phyloP scores from a whole-genome alignment of 768 basidiomycete species.

The Kwoniella sp. region DNA sequence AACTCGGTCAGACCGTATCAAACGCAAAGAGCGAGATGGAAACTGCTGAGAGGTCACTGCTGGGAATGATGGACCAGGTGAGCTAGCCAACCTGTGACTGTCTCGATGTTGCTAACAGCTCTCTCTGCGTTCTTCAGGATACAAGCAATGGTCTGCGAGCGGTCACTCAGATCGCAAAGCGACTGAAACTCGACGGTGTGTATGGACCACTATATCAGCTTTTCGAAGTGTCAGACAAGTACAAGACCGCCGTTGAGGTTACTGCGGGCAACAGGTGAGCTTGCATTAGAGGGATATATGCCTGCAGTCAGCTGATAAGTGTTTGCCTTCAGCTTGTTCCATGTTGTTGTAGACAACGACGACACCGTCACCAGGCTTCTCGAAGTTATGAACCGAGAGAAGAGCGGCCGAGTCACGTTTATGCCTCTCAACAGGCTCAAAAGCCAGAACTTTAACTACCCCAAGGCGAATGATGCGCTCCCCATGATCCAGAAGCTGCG shows the following conservation, averaged over 20 bases:
- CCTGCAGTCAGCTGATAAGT: background rate
- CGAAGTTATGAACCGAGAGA: constrained; percentile 89
- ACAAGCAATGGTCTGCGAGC: constrained; percentile 85
- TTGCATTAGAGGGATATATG: background rate
- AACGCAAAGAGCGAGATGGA: constrained; percentile 79
- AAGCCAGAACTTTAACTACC: constrained; percentile 65
- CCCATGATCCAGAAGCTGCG: constrained; percentile 77
- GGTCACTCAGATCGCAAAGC: constrained; percentile 78
- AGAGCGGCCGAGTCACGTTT: constrained; percentile 92
- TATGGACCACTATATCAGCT: constrained; percentile 93
- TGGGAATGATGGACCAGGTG: constrained; percentile 96
- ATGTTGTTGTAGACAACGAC: constrained; percentile 96
- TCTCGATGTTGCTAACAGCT: background rate
- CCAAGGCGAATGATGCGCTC: constrained; percentile 56
- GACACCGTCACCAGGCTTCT: constrained; percentile 88
- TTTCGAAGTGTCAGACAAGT: constrained; percentile 87
- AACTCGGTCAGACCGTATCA: constrained; percentile 72
- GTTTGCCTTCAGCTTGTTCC: constrained; percentile 74
- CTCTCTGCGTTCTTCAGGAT: too few species aligned
- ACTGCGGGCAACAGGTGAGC: constrained; percentile 90
- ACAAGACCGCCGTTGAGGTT: constrained; percentile 87
- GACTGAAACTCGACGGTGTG: constrained; percentile 75
- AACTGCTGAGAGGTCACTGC: constrained; percentile 73
- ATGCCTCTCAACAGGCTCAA: constrained; percentile 96
- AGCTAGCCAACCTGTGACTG: constrained; percentile 34